A percentile compares a stretch with the other conserved stretches of the same genome.
These are phyloP conservation scores for Ustulina deusta DNA, from an alignment of 2,329 filamentous ascomycete species.

Conservation along the genomic window DNA sequence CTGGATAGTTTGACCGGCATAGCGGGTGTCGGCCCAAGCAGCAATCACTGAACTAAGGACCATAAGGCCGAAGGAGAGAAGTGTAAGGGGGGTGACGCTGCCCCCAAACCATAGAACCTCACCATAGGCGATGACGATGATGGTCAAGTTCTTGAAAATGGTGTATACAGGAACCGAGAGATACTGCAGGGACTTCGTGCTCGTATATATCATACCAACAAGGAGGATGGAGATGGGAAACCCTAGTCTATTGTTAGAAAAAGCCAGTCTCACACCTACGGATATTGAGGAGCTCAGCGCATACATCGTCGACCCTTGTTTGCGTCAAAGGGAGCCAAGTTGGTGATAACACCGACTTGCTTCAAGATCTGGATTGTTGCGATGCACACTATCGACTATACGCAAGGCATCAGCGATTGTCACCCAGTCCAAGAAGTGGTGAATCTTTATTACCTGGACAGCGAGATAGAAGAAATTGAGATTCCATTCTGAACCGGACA, in stretches of 20 bases:
- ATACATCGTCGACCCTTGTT: conserved; percentile 94
- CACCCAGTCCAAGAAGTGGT: conserved; percentile 7
- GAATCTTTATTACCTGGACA: conserved; percentile 77
- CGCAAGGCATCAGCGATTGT: conserved; percentile 37
- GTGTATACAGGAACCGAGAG: conserved; percentile 98
- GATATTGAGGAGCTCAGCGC: conserved; percentile 49
- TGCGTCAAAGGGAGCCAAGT: conserved; percentile 81
- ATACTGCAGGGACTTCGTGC: conserved; percentile 94
- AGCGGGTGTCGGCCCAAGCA: conserved; percentile 93
- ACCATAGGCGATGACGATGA: conserved; percentile 97
- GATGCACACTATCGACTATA: conserved; percentile 88
- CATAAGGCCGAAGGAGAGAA: conserved; percentile 97
- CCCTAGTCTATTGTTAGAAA: conserved; percentile 67
- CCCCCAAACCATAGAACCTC: conserved; percentile 99
- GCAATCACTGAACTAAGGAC: conserved; percentile 94
- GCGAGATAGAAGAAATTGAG: conserved; percentile 95
- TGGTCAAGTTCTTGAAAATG: conserved; percentile 99
- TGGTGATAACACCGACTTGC: conserved; percentile 82
- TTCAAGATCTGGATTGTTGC: conserved; percentile 86
- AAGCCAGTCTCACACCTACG: conserved; percentile 6
- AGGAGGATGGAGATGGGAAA: conserved; percentile 95
- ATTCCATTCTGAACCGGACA: conserved; percentile 92
- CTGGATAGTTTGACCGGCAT: conserved; percentile 67
- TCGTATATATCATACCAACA: conserved; percentile 99
- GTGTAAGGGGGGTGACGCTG: conserved; percentile 84